Evolutionary conservation across 1,139 yeast species (phyloP).

Genomic region (Blastobotrys malaysiensis): DNA sequence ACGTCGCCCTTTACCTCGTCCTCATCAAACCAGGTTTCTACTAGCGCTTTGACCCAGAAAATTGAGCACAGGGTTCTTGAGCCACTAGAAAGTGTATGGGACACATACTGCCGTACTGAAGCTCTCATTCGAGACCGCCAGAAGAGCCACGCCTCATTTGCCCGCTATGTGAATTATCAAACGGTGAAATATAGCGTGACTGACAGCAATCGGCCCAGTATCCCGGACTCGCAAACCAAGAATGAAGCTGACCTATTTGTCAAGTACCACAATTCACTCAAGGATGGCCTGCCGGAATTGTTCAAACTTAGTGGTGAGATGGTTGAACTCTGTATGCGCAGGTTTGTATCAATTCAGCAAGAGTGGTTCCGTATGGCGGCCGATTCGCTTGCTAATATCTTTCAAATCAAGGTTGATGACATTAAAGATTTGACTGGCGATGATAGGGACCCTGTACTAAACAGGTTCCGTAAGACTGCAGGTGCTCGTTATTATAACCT

Average conservation of each 20-base stretch:
- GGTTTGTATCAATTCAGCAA: conserved; percentile 25
- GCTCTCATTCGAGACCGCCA: conserved; percentile 21
- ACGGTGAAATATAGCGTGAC: conserved; percentile 8
- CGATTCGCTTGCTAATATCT: conserved; percentile 25
- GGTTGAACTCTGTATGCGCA: conserved; percentile 21
- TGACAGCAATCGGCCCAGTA: neutral
- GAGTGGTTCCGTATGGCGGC: conserved; percentile 27
- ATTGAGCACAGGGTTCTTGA: conserved; percentile 25
- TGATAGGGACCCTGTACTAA: conserved; percentile 23
- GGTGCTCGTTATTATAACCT: neutral
- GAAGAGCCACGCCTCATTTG: conserved; percentile 20
- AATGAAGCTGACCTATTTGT: conserved; percentile 24
- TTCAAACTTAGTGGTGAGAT: conserved; percentile 23
- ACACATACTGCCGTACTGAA: conserved; percentile 23
- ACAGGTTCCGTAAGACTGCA: conserved; percentile 11
- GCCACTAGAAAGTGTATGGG: conserved; percentile 24
- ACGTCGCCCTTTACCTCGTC: conserved; percentile 23
- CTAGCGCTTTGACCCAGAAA: conserved; percentile 19
- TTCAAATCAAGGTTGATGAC: conserved; percentile 18
- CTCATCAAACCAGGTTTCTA: conserved; percentile 22
- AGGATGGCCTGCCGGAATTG: conserved; percentile 28
- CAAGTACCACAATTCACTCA: conserved; percentile 24
- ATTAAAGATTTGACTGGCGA: conserved; percentile 17
- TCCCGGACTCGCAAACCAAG: conserved; percentile 4
- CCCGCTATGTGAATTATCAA: conserved; percentile 21